Base-by-base conservation (phyloP, 176 grass and related monocot species). In the Cymbopogon citratus region DNA sequence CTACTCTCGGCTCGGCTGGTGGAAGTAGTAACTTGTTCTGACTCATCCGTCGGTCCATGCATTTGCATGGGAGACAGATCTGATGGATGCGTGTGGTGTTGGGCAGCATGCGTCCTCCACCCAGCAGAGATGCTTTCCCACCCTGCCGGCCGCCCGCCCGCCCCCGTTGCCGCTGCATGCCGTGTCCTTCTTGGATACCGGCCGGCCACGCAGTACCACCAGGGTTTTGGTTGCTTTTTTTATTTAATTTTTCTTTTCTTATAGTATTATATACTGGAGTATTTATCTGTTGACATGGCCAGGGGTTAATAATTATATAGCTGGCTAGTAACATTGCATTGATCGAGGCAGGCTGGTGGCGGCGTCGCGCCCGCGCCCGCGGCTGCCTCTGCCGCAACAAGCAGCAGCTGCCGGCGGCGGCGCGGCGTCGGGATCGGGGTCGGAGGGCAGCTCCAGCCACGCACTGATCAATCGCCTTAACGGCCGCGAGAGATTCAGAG, bases 1-100 rank as follows among this genome's bases (percentile, higher is more conserved):
- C n/a, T n/a, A n/a, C n/a, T n/a, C n/a, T n/a, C n/a, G n/a, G n/a
- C n/a, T n/a, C n/a, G 67, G 10, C 16, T 5, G 29, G 39, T 63
- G 59, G 75, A 2, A 26, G 38, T 45, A 78, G 75, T 77, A 77
- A 64, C 38, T 63, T 69, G 5, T 1, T 79, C 76, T 66, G 76
- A 65, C 76, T 31, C 43, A 67, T 67, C 43, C 77, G 65, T 25
- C 77, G 56, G 56, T 24, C 59, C 59, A 61, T 61, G 59, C 78
- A 80, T 56, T 10, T 60, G 57, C 78, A 80, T 80, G 78, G 78
- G 78, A 25, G 65, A 80, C 78, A 80, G 46, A 69, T 81, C 78
- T 81, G 78, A 80, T 69, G 21, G 78, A 69, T 80, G 78, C 78
- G 78, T 81, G 78, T 69, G 45, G 44, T 28, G 63, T 46, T 71